These are phyloP conservation scores for Venturia pyrina DNA, from an alignment of 2,329 filamentous ascomycete species.

Conservation along the genomic window DNA sequence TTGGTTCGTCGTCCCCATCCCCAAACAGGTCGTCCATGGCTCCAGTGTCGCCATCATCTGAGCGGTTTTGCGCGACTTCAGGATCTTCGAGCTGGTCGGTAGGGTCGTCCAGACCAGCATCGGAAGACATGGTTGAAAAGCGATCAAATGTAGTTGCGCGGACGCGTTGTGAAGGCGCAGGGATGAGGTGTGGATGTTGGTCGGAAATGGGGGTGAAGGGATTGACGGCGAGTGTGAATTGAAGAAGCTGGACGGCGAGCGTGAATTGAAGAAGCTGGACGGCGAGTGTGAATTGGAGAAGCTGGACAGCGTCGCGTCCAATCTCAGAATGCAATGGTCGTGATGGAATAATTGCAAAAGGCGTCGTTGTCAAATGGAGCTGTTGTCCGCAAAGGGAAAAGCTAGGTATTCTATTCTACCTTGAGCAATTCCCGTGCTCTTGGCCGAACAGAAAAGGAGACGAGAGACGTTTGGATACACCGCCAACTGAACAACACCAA, in stretches of 20 bases:
- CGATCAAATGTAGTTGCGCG: neutral
- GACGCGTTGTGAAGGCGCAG: slow-evolving; percentile 1
- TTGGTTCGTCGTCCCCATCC: slow-evolving; percentile 28
- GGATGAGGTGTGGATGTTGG: neutral
- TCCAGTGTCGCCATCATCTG: neutral
- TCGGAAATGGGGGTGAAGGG: neutral
- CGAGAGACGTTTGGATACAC: neutral
- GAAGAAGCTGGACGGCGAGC: neutral
- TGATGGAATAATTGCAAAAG: neutral
- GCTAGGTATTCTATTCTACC: neutral
- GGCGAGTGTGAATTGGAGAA: neutral
- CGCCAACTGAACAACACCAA: neutral
- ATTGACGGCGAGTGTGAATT: neutral
- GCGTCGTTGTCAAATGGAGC: neutral
- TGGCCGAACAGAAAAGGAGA: slow-evolving; percentile 1
- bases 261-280: neutral
- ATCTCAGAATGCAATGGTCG: neutral
- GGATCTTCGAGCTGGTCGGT: neutral
- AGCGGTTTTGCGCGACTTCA: neutral
- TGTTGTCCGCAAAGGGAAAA: neutral
- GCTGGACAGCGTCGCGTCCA: neutral
- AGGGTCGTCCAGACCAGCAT: neutral
- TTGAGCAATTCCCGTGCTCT: neutral
- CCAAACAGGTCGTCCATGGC: slow-evolving; percentile 38
- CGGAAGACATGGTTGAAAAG: neutral